phyloP scores from a whole-genome alignment of 177 flowering plant species.

The Telopea speciosissima region DNA sequence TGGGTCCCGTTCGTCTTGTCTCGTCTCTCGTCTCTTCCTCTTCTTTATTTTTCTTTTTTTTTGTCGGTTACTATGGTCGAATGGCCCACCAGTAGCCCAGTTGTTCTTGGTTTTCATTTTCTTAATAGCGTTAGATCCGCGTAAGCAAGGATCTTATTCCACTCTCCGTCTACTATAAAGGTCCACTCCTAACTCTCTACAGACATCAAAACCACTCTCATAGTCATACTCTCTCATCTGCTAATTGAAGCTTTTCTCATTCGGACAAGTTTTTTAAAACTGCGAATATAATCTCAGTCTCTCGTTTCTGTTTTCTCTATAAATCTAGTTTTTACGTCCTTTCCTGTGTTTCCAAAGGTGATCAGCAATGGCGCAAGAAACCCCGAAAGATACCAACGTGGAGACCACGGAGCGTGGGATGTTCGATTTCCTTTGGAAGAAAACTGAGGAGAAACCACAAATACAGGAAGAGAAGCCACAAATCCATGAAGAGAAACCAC shows the following conservation, averaged over 20 bases:
- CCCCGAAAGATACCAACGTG: slow-evolving; percentile 1
- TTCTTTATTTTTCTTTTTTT: background rate
- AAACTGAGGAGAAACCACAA: slow-evolving; percentile 34
- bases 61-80: background rate
- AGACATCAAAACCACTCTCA: background rate
- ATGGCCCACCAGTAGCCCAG: background rate
- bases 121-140: background rate
- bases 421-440: slow-evolving; percentile 61
- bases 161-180: background rate
- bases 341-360: background rate
- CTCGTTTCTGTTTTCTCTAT: background rate
- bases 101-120: background rate
- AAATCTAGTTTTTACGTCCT: background rate
- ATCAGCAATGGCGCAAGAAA: background rate
- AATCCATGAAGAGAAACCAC: slow-evolving; percentile 31
- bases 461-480: no score
- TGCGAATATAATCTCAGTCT: no score
- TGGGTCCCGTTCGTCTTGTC: background rate
- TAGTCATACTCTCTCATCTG: background rate
- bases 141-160: background rate
- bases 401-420: slow-evolving; percentile 65
- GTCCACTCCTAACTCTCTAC: background rate
- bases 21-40: background rate
- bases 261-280: no score
- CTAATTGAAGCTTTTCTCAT: no score